Evolutionary conservation across 148 eudicot species (phyloP), one percentile per base, ranked within the genome.

Genomic region (Diospyros lotus): DNA sequence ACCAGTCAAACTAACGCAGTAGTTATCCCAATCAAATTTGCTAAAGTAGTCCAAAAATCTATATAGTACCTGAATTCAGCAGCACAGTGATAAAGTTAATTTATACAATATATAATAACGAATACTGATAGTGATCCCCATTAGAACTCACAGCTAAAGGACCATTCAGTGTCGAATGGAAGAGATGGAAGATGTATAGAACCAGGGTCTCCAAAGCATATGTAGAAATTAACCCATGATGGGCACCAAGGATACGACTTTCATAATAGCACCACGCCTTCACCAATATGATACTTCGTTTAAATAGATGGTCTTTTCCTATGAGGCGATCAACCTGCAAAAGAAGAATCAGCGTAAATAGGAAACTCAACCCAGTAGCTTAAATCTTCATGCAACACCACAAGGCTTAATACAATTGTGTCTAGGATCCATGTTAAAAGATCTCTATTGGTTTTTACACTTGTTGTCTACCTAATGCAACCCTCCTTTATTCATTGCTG

Each of bases 251-350:
- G 79, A 93, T 89, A 68, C 99, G 98, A 75, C 99, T 96, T 82
- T 96, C 99, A 65, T 96, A 96, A 74, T 90, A 96, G 78, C 99
- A 96, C 99, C 99, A 96, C 9, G 99, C 91, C 80, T 96, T 96
- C 41, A 93, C 89, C 78, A 96, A 78, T 72, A 96, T 88, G 69
- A 96, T 93, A 74, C 99, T 93, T 62, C 91, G 90, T 82, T 96
- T 96, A 78, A 96, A 93, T 38, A 96, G 90, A 86, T 96, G 89
- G 75, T 89, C 86, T 86, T 87, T 89, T 58, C 90, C 94, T 75
- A 96, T 93, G 40, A 87, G 69, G 55, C 83, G 87, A 85, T 96
- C 92, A 72, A 93, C 94, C 98, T 95, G 87, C 48, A 75, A 69
- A 61, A 28, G 28, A 28, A 28, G 28, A 28, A 28, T 28, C 28